Percentiles rank a stretch among this genome's conserved stretches.
phyloP scores from a whole-genome alignment of 805 yeast genomes.

The Sungouiella thailandica region DNA sequence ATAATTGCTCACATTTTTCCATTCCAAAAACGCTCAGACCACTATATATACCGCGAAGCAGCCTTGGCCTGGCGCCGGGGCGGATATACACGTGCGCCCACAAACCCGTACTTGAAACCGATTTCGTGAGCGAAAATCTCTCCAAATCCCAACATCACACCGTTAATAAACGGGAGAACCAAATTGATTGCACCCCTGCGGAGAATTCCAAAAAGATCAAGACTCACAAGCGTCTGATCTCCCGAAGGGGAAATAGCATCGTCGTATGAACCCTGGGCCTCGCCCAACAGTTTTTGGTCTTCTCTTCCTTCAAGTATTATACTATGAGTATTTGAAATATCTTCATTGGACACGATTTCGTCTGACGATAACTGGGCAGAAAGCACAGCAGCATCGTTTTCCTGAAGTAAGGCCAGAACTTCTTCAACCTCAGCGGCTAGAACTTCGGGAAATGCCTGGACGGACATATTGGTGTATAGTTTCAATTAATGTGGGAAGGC shows the following conservation, averaged over 20 bases:
- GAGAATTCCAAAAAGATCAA: conserved; percentile 35
- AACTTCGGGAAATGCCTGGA: too few species aligned
- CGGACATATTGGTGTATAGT: too few species aligned
- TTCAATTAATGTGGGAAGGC: neutral
- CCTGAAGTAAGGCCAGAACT: neutral
- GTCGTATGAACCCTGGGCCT: conserved; percentile 7
- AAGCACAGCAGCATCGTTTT: neutral
- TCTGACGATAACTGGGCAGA: conserved; percentile 25
- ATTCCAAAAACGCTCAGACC: too few species aligned
- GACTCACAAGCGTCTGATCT: conserved; percentile 5
- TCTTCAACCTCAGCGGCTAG: neutral
- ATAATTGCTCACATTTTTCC: too few species aligned
- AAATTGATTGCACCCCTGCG: conserved; percentile 66
- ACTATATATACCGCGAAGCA: too few species aligned
- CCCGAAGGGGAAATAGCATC: neutral
- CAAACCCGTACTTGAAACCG: conserved; percentile 75
- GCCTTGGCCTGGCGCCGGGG: conserved; percentile 14
- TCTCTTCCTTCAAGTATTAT: conserved; percentile 18
- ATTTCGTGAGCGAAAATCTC: conserved; percentile 91
- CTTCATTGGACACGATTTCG: conserved; percentile 24
- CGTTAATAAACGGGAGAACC: conserved; percentile 83
- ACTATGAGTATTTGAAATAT: conserved; percentile 23
- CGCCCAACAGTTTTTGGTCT: conserved; percentile 4
- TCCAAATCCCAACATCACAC: conserved; percentile 94
- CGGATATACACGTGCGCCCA: conserved; percentile 59